These are phyloP conservation scores for Tephrocybe sp. DNA, from an alignment of 768 basidiomycete genomes.

Conservation along the genomic window DNA sequence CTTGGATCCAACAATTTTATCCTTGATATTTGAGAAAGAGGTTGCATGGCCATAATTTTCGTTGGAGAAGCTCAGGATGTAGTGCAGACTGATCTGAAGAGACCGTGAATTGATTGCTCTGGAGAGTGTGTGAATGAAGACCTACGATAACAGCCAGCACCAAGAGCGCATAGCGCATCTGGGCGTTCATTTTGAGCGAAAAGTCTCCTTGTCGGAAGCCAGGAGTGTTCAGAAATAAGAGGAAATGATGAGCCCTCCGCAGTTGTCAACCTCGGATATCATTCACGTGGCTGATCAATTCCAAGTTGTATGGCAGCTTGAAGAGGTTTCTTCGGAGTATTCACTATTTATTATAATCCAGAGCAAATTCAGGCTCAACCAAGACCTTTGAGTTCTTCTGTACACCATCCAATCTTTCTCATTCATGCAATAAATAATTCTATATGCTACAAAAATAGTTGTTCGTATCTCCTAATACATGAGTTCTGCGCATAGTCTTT, in stretches of 20 bases:
- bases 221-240: background rate
- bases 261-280: background rate
- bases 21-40: constrained; percentile 45
- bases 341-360: no score
- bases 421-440: background rate
- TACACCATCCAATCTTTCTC: background rate
- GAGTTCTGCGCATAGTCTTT: constrained; percentile 43
- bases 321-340: no score
- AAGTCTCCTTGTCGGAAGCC: constrained; percentile 8
- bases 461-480: constrained; percentile 39
- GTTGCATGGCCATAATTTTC: constrained; percentile 64
- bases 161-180: constrained; percentile 54
- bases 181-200: constrained; percentile 49
- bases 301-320: background rate
- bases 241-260: background rate
- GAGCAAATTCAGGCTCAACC: no score
- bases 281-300: constrained; percentile 2
- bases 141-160: constrained; percentile 48
- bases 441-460: constrained; percentile 28
- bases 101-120: background rate
- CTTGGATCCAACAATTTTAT: constrained; percentile 29
- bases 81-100: constrained; percentile 54
- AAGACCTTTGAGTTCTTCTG: background rate
- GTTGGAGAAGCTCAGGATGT: constrained; percentile 65
- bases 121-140: constrained; percentile 4